Evolutionary conservation across 2,329 filamentous ascomycete genomes (phyloP).

Genomic region (Akanthomyces dipterigenus): DNA sequence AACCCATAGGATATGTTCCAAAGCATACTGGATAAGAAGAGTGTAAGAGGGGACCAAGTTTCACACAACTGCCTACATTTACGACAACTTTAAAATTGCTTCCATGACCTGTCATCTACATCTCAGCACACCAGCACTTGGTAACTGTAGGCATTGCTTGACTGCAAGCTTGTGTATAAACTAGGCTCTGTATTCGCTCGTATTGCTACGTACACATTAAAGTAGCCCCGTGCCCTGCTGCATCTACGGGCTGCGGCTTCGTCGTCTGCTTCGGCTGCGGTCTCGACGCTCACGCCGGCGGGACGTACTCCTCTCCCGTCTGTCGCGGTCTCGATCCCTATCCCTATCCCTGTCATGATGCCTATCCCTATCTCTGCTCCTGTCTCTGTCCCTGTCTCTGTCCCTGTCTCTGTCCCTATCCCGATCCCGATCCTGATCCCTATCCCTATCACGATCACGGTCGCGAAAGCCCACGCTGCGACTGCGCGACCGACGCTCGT

Average conservation of each 20-base stretch:
- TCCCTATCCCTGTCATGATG: conserved; percentile 26
- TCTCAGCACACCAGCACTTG: neutral
- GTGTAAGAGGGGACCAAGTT: no score
- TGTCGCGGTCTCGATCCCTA: conserved; percentile 18
- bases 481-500: conserved; percentile 31
- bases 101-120: no score
- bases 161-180: no score
- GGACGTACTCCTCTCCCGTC: conserved; percentile 28
- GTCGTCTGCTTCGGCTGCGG: conserved; percentile 33
- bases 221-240: neutral
- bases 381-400: conserved; percentile 32
- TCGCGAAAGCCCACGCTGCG: conserved; percentile 25
- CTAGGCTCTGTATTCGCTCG: neutral
- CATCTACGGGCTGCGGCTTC: conserved; percentile 30
- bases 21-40: no score
- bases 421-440: conserved; percentile 22
- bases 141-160: no score
- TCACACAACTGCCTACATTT: no score
- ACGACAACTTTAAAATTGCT: no score
- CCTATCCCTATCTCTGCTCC: conserved; percentile 26
- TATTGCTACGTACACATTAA: neutral
- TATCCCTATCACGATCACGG: conserved; percentile 25
- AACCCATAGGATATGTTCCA: no score
- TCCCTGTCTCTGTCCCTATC: conserved; percentile 17
- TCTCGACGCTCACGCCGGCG: conserved; percentile 29